Percentiles rank a stretch among this genome's conserved stretches.
Evolutionary conservation across 805 yeast genomes (phyloP).

Genomic region (Yamadazyma phyllophila): DNA sequence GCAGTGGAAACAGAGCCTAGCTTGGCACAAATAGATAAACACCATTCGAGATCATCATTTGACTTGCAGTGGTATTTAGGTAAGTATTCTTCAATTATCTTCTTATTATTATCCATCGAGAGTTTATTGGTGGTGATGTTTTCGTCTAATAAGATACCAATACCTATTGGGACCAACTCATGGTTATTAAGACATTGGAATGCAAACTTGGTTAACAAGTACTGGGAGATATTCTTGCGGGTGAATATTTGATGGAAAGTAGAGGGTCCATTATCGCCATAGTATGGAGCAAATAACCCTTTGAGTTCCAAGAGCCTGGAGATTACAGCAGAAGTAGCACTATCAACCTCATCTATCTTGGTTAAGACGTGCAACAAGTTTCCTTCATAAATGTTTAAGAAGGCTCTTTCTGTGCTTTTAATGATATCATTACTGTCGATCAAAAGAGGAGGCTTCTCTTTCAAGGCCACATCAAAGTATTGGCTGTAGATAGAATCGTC

Average conservation of each 20-base stretch:
- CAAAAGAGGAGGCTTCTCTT: conserved; percentile 28
- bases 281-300: conserved; percentile 49
- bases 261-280: conserved; percentile 15
- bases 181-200: conserved; percentile 52
- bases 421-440: conserved; percentile 35
- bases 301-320: conserved; percentile 63
- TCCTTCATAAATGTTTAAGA: conserved; percentile 54
- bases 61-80: conserved; percentile 61
- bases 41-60: conserved; percentile 80
- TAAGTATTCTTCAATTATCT: conserved; percentile 52
- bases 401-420: conserved; percentile 38
- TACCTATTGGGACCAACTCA: conserved; percentile 61
- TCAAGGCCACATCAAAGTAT: conserved; percentile 31
- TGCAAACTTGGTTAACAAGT: conserved; percentile 54
- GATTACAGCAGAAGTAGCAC: conserved; percentile 60
- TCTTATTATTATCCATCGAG: conserved; percentile 28
- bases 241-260: conserved; percentile 7
- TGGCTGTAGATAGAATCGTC: conserved; percentile 27
- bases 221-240: conserved; percentile 48
- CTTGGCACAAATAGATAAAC: conserved; percentile 67
- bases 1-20: conserved; percentile 60
- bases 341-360: conserved; percentile 57
- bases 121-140: conserved; percentile 44
- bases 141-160: conserved; percentile 52
- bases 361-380: conserved; percentile 57